Evolutionary conservation across 2,329 filamentous ascomycete genomes (phyloP).

Genomic region (Alternaria dauci): DNA sequence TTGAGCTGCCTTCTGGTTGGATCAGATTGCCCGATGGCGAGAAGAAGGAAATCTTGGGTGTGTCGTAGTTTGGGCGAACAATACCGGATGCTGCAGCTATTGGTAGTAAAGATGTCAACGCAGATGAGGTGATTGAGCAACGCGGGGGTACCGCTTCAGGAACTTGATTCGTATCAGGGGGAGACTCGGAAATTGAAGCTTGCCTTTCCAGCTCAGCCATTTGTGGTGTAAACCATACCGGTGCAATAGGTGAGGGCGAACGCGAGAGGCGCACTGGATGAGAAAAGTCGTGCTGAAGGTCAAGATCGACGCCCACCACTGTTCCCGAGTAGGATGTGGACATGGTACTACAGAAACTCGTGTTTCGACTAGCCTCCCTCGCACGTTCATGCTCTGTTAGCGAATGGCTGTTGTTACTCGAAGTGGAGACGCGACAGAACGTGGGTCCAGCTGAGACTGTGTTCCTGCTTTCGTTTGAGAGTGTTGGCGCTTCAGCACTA

Average conservation of each 20-base stretch:
- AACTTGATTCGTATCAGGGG: slow-evolving; percentile 11
- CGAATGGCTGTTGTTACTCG: slow-evolving; percentile 27
- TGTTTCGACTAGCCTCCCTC: slow-evolving; percentile 34
- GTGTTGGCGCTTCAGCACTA: slow-evolving; percentile 21
- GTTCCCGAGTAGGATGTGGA: slow-evolving; percentile 48
- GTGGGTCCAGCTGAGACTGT: slow-evolving; percentile 32
- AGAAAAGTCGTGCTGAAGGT: slow-evolving; percentile 37
- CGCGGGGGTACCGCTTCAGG: slow-evolving; percentile 6
- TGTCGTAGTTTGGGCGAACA: slow-evolving; percentile 37
- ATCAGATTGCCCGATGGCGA: slow-evolving; percentile 49
- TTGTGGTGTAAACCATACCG: slow-evolving; percentile 39
- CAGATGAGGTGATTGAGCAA: slow-evolving; percentile 45
- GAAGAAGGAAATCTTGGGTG: slow-evolving; percentile 44
- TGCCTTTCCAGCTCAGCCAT: slow-evolving; percentile 30
- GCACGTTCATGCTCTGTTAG: slow-evolving; percentile 24
- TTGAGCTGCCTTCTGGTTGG: slow-evolving; percentile 32
- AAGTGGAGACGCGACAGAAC: slow-evolving; percentile 33
- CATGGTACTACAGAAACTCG: slow-evolving; percentile 46
- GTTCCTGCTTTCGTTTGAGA: slow-evolving; percentile 27
- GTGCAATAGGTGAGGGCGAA: slow-evolving; percentile 32
- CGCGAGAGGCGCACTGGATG: slow-evolving; percentile 26
- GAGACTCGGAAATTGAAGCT: slow-evolving; percentile 21
- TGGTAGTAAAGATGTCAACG: slow-evolving; percentile 48
- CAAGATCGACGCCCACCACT: slow-evolving; percentile 47
- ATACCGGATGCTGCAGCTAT: slow-evolving; percentile 50